phyloP scores from a whole-genome alignment of 2,329 filamentous ascomycete genomes.

The Colletotrichum lupini region DNA sequence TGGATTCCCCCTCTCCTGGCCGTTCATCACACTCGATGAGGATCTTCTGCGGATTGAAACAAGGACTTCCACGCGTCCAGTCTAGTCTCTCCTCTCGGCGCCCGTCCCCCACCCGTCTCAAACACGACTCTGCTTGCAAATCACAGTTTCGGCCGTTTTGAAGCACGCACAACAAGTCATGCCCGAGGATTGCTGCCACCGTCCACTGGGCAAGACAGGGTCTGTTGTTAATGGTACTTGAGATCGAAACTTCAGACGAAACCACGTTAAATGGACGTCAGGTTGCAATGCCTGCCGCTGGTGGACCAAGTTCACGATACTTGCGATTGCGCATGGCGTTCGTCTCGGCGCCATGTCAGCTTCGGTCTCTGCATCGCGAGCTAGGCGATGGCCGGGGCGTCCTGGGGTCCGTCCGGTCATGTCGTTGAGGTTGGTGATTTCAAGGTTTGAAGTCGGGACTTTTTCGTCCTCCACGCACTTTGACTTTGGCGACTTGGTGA shows the following conservation, averaged over 20 bases:
- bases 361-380: not conserved
- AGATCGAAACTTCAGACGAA: conserved; percentile 31
- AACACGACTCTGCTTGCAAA: conserved; percentile 27
- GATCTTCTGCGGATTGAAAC: conserved; percentile 31
- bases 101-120: conserved; percentile 30
- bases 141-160: conserved; percentile 26
- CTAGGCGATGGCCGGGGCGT: not conserved
- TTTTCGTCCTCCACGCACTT: not conserved
- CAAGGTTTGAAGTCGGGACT: not conserved
- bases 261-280: conserved; percentile 19
- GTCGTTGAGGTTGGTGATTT: not conserved
- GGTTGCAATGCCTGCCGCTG: conserved; percentile 4
- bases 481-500: not conserved
- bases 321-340: conserved; percentile 6
- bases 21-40: conserved; percentile 15
- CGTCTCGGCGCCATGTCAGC: conserved; percentile 13
- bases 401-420: not conserved
- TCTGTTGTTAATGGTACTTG: conserved; percentile 6
- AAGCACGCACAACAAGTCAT: conserved; percentile 26
- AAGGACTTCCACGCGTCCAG: conserved; percentile 29
- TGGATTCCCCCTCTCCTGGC: not conserved
- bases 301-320: conserved; percentile 20
- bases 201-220: not conserved
- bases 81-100: conserved; percentile 7
- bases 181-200: not conserved